Evolutionary conservation across 305 asterid genomes (phyloP).

Genomic region (Solanum hybrid): DNA sequence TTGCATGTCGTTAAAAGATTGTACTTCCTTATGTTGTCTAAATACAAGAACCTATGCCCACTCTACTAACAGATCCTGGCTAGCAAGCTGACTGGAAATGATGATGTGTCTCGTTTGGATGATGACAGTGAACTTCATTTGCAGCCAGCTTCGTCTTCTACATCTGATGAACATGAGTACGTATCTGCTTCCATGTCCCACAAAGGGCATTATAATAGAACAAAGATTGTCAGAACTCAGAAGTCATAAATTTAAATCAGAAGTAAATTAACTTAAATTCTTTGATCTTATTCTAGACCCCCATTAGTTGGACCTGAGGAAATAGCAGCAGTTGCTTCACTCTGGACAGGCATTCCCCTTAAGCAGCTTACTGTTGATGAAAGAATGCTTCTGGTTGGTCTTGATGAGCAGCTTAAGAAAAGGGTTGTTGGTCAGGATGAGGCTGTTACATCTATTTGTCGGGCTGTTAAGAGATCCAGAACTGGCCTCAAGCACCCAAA

Average conservation of each 20-base stretch:
- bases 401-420: slow-evolving; percentile 76
- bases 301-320: slow-evolving; percentile 77
- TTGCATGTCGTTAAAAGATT: background rate
- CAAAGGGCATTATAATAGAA: background rate
- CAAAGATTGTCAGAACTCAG: background rate
- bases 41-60: slow-evolving; percentile 10
- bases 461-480: slow-evolving; percentile 96
- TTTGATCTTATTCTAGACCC: slow-evolving; percentile 29
- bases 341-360: slow-evolving; percentile 92
- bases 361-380: slow-evolving; percentile 80
- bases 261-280: background rate
- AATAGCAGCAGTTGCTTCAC: slow-evolving; percentile 89
- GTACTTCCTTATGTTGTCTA: slow-evolving; percentile 7
- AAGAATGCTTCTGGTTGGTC: slow-evolving; percentile 65
- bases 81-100: slow-evolving; percentile 33
- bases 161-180: slow-evolving; percentile 53
- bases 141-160: slow-evolving; percentile 23
- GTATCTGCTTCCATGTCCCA: slow-evolving; percentile 19
- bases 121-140: slow-evolving; percentile 24
- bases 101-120: slow-evolving; percentile 20
- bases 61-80: slow-evolving; percentile 37
- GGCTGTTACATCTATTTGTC: slow-evolving; percentile 80
- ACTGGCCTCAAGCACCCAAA: slow-evolving; percentile 91
- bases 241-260: background rate
- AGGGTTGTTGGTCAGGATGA: slow-evolving; percentile 98